Evolutionary conservation across 2,329 filamentous ascomycete genomes (phyloP).

Genomic region (Dothideomycetes sp.): DNA sequence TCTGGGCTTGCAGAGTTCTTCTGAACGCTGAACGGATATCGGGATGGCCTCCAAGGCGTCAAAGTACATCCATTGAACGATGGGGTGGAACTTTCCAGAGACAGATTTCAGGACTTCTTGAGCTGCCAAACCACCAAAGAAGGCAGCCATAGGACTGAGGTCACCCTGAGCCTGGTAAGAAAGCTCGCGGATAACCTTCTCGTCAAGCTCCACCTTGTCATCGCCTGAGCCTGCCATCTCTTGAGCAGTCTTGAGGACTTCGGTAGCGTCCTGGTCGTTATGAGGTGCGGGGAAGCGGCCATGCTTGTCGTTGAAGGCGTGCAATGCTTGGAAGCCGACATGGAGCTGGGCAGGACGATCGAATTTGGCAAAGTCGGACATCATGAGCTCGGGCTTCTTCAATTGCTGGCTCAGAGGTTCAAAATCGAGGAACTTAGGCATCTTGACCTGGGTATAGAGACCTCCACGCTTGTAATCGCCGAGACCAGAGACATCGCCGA

Average conservation of each 20-base stretch:
- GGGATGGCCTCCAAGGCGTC: constrained; percentile 96
- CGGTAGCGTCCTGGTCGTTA: constrained; percentile 71
- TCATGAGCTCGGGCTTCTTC: constrained; percentile 77
- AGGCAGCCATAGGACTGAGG: constrained; percentile 81
- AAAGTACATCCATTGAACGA: constrained; percentile 93
- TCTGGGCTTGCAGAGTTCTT: constrained; percentile 78
- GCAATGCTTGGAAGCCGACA: constrained; percentile 82
- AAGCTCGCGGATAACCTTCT: constrained; percentile 85
- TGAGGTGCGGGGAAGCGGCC: constrained; percentile 71
- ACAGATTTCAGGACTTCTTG: constrained; percentile 96
- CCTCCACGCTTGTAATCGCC: constrained; percentile 84
- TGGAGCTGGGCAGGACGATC: constrained; percentile 90
- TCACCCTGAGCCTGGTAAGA: constrained; percentile 92
- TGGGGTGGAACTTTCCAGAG: constrained; percentile 95
- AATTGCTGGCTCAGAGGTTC: constrained; percentile 69
- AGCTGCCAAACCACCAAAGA: constrained; percentile 87
- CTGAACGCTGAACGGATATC: constrained; percentile 61
- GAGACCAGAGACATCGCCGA: constrained; percentile 80
- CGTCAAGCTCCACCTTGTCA: constrained; percentile 74
- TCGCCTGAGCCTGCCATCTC: constrained; percentile 57
- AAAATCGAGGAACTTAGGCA: constrained; percentile 90
- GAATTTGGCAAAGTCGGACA: constrained; percentile 97
- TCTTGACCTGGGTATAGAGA: constrained; percentile 92
- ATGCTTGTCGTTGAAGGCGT: constrained; percentile 70
- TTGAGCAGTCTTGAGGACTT: constrained; percentile 67